Percentiles rank a stretch among this genome's conserved stretches.
phyloP scores from a whole-genome alignment of 1,284 basidiomycete genomes.

The Melampsora larici-populina region DNA sequence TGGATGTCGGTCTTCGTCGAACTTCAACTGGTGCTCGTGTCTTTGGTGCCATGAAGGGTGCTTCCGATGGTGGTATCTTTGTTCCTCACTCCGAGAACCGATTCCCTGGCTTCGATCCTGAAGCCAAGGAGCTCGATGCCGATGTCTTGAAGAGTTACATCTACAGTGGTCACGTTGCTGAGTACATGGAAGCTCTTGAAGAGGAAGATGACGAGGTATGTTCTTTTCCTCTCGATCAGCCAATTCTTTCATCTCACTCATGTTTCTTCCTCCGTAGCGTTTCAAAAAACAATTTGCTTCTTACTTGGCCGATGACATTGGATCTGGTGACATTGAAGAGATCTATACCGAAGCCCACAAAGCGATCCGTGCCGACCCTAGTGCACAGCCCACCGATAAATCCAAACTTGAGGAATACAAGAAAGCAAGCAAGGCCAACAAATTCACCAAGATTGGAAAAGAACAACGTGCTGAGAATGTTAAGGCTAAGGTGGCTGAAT shows the following conservation, averaged over 20 bases:
- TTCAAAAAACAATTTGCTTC: slow-evolving; percentile 98
- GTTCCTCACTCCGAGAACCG: slow-evolving; percentile 97
- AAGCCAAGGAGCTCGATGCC: slow-evolving; percentile 87
- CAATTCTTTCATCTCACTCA: background rate
- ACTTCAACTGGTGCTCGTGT: slow-evolving; percentile 97
- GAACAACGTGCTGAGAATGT: slow-evolving; percentile 62
- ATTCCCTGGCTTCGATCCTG: slow-evolving; percentile 96
- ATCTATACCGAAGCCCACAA: slow-evolving; percentile 58
- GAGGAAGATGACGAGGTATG: slow-evolving; percentile 91
- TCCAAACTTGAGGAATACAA: slow-evolving; percentile 75
- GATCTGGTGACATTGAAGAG: slow-evolving; percentile 96
- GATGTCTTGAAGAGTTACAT: slow-evolving; percentile 98
- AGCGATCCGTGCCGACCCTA: slow-evolving; percentile 91
- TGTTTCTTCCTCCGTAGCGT: background rate
- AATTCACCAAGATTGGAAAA: slow-evolving; percentile 67
- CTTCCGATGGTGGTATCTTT: slow-evolving; percentile 95
- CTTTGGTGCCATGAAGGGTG: slow-evolving; percentile 99
- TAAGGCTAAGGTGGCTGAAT: slow-evolving; percentile 30
- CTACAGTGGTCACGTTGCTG: slow-evolving; percentile 93
- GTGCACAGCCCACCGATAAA: slow-evolving; percentile 88
- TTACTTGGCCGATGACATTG: slow-evolving; percentile 92
- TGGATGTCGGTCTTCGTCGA: slow-evolving; percentile 96
- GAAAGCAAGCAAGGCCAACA: slow-evolving; percentile 74
- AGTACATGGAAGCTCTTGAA: slow-evolving; percentile 99
- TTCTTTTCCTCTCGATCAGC: slow-evolving; percentile 53